These are phyloP conservation scores for Suillus subalutaceus DNA, from an alignment of 768 basidiomycete genomes.

Conservation along the genomic window DNA sequence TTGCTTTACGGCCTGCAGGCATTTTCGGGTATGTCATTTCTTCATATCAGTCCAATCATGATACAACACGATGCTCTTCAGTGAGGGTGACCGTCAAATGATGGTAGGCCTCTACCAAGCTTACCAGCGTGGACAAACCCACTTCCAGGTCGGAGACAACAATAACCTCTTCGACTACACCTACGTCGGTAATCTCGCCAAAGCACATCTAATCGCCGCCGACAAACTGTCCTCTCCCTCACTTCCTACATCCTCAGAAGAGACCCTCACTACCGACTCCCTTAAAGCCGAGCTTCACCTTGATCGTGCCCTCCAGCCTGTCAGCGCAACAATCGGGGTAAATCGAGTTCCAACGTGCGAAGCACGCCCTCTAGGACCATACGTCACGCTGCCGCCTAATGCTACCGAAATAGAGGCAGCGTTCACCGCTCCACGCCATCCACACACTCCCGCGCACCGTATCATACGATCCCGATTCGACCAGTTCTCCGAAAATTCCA, in stretches of 20 bases:
- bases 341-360: conserved; percentile 76
- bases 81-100: conserved; percentile 89
- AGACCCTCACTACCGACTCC: conserved; percentile 13
- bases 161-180: conserved; percentile 95
- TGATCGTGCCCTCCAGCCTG: conserved; percentile 55
- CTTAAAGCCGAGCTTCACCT: conserved; percentile 43
- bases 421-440: conserved; percentile 50
- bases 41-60: neutral
- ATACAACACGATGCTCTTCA: conserved; percentile 30
- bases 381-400: conserved; percentile 59
- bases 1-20: conserved; percentile 88
- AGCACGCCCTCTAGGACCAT: conserved; percentile 85
- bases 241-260: conserved; percentile 41
- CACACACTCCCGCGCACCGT: conserved; percentile 45
- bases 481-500: conserved; percentile 62
- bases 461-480: conserved; percentile 83
- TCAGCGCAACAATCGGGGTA: conserved; percentile 66
- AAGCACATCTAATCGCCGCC: conserved; percentile 91
- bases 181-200: conserved; percentile 93
- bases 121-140: conserved; percentile 79
- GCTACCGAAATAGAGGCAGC: conserved; percentile 58
- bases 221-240: conserved; percentile 73
- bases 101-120: conserved; percentile 80
- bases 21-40: conserved; percentile 81
- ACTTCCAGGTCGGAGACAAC: conserved; percentile 94